phyloP scores from a whole-genome alignment of 2,329 filamentous ascomycete genomes.

The Colletotrichum salicis region DNA sequence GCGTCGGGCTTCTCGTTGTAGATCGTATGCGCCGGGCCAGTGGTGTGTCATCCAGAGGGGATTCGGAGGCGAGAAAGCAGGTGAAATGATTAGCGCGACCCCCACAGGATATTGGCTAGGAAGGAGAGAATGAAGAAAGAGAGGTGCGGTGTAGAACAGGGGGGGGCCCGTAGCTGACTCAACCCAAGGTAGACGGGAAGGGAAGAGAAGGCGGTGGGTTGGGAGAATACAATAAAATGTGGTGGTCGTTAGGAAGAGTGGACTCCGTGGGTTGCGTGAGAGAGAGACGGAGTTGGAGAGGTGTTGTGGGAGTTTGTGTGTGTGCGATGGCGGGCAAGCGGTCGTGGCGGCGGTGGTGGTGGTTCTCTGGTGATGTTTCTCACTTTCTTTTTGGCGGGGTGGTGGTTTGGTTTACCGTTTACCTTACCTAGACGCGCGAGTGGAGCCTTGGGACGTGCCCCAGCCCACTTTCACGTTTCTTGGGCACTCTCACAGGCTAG shows the following conservation, averaged over 20 bases:
- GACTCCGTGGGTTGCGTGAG: constrained; percentile 4
- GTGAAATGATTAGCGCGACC: not conserved
- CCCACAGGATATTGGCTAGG: not conserved
- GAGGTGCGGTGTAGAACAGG: not conserved
- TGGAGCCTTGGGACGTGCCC: constrained; percentile 9
- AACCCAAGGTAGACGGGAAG: not conserved
- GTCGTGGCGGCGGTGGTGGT: not conserved
- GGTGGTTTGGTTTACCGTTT: constrained; percentile 23
- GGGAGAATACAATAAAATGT: not conserved
- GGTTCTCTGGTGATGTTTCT: constrained; percentile 29
- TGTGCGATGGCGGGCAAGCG: not conserved
- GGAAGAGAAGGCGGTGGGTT: constrained; percentile 4
- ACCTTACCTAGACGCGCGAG: constrained; percentile 16
- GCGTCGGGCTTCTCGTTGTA: constrained; percentile 1
- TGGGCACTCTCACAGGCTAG: constrained; percentile 16
- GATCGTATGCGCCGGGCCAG: not conserved
- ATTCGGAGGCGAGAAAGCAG: not conserved
- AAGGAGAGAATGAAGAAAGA: not conserved
- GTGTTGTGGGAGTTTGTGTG: constrained; percentile 17
- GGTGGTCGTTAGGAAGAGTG: not conserved
- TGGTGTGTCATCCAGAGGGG: not conserved
- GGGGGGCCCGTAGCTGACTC: constrained; percentile 8
- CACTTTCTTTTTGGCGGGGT: constrained; percentile 35
- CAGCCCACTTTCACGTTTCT: constrained; percentile 4
- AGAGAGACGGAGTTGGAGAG: not conserved